Conservation (phyloP, 2,329 filamentous ascomycete genomes). For the Orbilia brochopaga region DNA sequence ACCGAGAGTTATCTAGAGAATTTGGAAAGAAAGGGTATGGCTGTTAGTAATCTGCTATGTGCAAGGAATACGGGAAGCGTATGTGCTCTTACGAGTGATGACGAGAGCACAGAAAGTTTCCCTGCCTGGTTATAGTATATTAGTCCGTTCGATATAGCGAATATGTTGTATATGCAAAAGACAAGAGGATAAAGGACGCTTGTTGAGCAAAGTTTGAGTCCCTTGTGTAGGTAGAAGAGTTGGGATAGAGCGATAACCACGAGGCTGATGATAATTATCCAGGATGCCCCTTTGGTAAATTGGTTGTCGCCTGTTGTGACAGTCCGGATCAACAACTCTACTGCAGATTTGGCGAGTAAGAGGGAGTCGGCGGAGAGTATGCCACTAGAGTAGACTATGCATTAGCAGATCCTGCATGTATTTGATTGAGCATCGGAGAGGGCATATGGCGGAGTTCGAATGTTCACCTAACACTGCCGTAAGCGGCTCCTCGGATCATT, state of each 20-base stretch:
- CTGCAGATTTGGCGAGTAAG: slow-evolving; percentile 92
- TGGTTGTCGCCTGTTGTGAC: slow-evolving; percentile 86
- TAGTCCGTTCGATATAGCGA: slow-evolving; percentile 93
- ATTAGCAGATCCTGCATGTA: neutral
- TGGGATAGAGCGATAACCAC: slow-evolving; percentile 83
- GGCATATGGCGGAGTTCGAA: slow-evolving; percentile 1
- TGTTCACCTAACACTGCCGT: slow-evolving; percentile 72
- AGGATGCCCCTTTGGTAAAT: slow-evolving; percentile 93
- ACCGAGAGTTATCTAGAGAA: slow-evolving; percentile 73
- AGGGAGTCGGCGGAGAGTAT: slow-evolving; percentile 92
- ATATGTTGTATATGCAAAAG: slow-evolving; percentile 99
- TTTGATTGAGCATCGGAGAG: neutral
- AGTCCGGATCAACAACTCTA: slow-evolving; percentile 88
- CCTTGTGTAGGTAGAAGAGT: slow-evolving; percentile 92
- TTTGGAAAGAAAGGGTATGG: slow-evolving; percentile 2
- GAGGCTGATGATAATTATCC: slow-evolving; percentile 84
- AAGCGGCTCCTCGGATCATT: slow-evolving; percentile 79
- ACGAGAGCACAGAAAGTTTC: slow-evolving; percentile 75
- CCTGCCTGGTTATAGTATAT: slow-evolving; percentile 95
- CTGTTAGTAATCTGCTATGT: slow-evolving; percentile 5
- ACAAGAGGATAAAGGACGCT: slow-evolving; percentile 95
- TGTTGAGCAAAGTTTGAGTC: slow-evolving; percentile 91
- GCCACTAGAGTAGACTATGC: slow-evolving; percentile 63
- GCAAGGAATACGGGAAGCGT: neutral
- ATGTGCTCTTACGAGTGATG: slow-evolving; percentile 63